Percentiles rank a stretch among this genome's conserved stretches.
phyloP scores from a whole-genome alignment of 768 basidiomycete genomes.

The Lactarius trivialis region DNA sequence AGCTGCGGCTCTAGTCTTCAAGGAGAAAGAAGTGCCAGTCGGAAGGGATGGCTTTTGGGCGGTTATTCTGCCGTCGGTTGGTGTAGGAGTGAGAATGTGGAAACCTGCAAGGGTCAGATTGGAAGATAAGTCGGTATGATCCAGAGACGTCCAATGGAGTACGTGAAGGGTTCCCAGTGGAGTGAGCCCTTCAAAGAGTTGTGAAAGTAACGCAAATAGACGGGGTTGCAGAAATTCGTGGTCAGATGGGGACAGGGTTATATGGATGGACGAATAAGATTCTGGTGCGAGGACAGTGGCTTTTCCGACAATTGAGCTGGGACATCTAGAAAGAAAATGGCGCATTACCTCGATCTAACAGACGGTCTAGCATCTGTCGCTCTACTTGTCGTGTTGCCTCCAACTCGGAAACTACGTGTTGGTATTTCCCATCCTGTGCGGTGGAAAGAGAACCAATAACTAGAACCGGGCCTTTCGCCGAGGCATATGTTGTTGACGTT shows the following conservation, averaged over 20 bases:
- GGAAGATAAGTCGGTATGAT: slow-evolving; percentile 40
- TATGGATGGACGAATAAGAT: slow-evolving; percentile 57
- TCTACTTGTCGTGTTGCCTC: slow-evolving; percentile 54
- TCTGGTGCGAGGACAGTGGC: slow-evolving; percentile 51
- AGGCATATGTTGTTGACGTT: slow-evolving; percentile 24
- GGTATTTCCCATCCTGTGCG: slow-evolving; percentile 75
- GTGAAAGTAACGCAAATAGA: slow-evolving; percentile 49
- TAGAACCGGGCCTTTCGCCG: slow-evolving; percentile 45
- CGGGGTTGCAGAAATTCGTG: slow-evolving; percentile 52
- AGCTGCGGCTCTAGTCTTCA: slow-evolving; percentile 31
- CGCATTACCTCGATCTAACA: slow-evolving; percentile 68
- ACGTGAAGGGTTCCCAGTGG: slow-evolving; percentile 68
- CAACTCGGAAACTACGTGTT: slow-evolving; percentile 56
- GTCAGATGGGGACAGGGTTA: slow-evolving; percentile 58
- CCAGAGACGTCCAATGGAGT: slow-evolving; percentile 42
- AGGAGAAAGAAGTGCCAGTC: slow-evolving; percentile 35
- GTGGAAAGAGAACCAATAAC: slow-evolving; percentile 74
- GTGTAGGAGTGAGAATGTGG: slow-evolving; percentile 41
- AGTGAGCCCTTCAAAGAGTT: slow-evolving; percentile 51
- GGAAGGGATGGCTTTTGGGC: slow-evolving; percentile 64
- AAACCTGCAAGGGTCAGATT: slow-evolving; percentile 66
- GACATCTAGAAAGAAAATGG: slow-evolving; percentile 5
- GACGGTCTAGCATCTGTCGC: slow-evolving; percentile 73
- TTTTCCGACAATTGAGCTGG: slow-evolving; percentile 27
- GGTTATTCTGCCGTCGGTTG: slow-evolving; percentile 41